Conservation (phyloP, 78 protist species). For the Speleostelium caveatum region DNA sequence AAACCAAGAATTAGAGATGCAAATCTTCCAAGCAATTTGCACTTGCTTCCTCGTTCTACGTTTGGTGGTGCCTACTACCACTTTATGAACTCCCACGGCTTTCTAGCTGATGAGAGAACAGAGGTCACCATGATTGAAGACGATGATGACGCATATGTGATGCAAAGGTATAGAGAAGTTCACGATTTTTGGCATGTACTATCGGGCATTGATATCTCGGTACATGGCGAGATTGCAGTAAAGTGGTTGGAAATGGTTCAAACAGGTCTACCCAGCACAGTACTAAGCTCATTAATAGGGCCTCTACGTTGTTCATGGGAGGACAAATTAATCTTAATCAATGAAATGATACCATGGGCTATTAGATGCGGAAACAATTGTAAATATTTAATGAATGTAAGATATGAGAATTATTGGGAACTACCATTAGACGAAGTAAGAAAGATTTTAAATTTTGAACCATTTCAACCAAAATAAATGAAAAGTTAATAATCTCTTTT, state of each 20-base stretch:
- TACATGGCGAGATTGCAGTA: slow-evolving; percentile 84
- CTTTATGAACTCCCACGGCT: slow-evolving; percentile 63
- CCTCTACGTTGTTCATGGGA: slow-evolving; percentile 34
- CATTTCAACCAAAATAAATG: slow-evolving; percentile 11
- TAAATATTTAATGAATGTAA: slow-evolving; percentile 41
- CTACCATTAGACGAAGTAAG: slow-evolving; percentile 19
- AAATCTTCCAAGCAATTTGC: slow-evolving; percentile 26
- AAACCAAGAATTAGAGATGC: slow-evolving; percentile 47
- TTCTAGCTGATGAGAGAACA: slow-evolving; percentile 77
- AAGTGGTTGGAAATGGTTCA: slow-evolving; percentile 86
- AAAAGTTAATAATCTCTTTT: no score
- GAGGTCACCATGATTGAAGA: slow-evolving; percentile 84
- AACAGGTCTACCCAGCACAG: slow-evolving; percentile 77
- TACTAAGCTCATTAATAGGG: slow-evolving; percentile 43
- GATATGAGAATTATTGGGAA: slow-evolving; percentile 68
- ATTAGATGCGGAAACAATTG: slow-evolving; percentile 18
- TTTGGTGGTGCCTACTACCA: slow-evolving; percentile 83
- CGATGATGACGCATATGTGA: slow-evolving; percentile 88
- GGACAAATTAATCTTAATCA: slow-evolving; percentile 3
- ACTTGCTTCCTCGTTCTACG: slow-evolving; percentile 52
- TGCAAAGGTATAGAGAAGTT: slow-evolving; percentile 85
- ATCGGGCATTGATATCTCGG: slow-evolving; percentile 54
- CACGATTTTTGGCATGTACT: slow-evolving; percentile 90
- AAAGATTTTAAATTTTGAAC: slow-evolving; percentile 37
- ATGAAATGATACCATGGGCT: slow-evolving; percentile 75